Evolutionary conservation across 305 asterid species (phyloP).

Genomic region (Ajuga reptans): DNA sequence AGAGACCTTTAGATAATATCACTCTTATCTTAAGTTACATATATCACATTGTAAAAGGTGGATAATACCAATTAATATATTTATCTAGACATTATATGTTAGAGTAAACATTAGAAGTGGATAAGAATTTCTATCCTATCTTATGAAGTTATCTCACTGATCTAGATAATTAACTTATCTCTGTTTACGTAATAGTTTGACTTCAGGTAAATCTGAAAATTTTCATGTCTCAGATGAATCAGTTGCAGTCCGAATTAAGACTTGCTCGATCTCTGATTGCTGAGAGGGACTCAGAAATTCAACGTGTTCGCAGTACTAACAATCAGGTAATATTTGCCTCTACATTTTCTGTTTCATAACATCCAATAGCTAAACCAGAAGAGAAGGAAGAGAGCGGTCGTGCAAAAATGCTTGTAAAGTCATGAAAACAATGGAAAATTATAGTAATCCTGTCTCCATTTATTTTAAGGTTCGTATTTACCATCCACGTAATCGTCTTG

Average conservation of each 20-base stretch:
- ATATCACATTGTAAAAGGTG: too few relatives aligned
- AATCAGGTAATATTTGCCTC: conserved; percentile 51
- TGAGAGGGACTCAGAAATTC: conserved; percentile 84
- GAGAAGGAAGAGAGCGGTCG: background rate
- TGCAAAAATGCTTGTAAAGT: background rate
- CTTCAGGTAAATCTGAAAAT: background rate
- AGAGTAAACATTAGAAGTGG: too few relatives aligned
- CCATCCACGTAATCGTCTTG: background rate
- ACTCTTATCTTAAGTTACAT: too few relatives aligned
- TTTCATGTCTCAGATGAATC: conserved; percentile 68
- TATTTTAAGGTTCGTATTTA: background rate
- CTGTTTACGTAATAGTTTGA: background rate
- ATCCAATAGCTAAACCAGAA: background rate
- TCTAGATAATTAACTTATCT: too few relatives aligned
- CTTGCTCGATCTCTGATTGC: conserved; percentile 90
- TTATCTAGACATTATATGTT: too few relatives aligned
- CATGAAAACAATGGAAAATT: background rate
- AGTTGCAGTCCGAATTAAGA: conserved; percentile 79
- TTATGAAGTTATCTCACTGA: too few relatives aligned
- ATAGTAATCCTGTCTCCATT: background rate
- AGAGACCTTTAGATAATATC: too few relatives aligned
- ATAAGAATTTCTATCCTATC: too few relatives aligned
- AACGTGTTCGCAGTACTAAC: conserved; percentile 62
- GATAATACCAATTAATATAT: too few relatives aligned
- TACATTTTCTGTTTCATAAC: background rate